phyloP scores from a whole-genome alignment of 169 alveolate species.

The Cryptosporidium ryanae region DNA sequence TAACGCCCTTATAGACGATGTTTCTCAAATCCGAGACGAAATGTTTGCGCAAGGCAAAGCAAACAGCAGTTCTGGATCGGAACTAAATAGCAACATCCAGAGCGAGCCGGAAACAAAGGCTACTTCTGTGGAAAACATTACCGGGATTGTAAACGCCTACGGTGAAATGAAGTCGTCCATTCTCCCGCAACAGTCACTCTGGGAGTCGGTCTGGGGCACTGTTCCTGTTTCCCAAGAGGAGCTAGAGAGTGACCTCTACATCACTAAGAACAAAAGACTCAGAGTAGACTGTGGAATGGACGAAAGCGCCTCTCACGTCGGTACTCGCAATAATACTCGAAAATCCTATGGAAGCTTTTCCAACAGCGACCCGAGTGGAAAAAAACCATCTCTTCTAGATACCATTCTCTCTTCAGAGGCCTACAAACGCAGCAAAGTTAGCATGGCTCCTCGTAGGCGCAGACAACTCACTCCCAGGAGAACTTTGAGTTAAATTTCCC shows the following conservation, averaged over 20 bases:
- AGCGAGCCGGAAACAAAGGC: not conserved
- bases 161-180: slow-evolving; percentile 68
- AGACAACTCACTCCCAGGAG: not conserved
- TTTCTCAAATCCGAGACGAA: no score
- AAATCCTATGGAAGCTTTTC: no score
- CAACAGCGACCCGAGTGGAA: no score
- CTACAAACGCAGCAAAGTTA: slow-evolving; percentile 44
- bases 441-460: slow-evolving; percentile 2
- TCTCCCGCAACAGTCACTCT: slow-evolving; percentile 62
- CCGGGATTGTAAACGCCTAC: not conserved
- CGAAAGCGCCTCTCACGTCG: no score
- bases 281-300: slow-evolving; percentile 3
- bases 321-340: not conserved
- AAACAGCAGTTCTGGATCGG: no score
- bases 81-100: not conserved
- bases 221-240: slow-evolving; percentile 51
- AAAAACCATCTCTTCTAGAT: slow-evolving; percentile 18
- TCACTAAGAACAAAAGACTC: slow-evolving; percentile 24
- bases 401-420: slow-evolving; percentile 56
- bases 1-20: no score
- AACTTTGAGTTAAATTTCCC: no score
- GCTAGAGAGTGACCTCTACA: slow-evolving; percentile 37
- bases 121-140: not conserved
- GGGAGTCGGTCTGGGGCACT: slow-evolving; percentile 74
- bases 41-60: no score